A percentile compares a stretch with the other conserved stretches of the same genome.
Conservation (phyloP, 1,284 basidiomycete species). For the Pascua sp. region DNA sequence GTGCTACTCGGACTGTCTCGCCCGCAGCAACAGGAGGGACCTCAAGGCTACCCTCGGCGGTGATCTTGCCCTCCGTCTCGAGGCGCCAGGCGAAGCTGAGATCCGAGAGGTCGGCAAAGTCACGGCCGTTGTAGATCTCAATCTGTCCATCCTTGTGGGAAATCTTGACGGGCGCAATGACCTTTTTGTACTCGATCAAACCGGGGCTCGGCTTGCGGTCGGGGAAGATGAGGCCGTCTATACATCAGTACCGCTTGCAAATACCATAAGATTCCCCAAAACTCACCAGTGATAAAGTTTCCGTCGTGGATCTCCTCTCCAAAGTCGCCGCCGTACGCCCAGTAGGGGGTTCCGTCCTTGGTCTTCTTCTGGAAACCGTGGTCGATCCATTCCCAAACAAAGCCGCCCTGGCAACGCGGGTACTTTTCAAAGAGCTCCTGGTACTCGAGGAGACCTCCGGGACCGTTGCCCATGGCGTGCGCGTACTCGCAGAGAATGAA, state of each 20-base stretch:
- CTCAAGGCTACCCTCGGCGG: slow-evolving; percentile 10
- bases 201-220: slow-evolving; percentile 22
- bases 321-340: slow-evolving; percentile 29
- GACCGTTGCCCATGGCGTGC: slow-evolving; percentile 30
- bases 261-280: neutral
- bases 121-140: slow-evolving; percentile 11
- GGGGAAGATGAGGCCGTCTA: slow-evolving; percentile 27
- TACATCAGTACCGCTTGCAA: neutral
- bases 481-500: slow-evolving; percentile 27
- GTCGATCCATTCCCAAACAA: slow-evolving; percentile 36
- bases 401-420: slow-evolving; percentile 23
- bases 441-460: slow-evolving; percentile 24
- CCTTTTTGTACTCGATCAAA: slow-evolving; percentile 21
- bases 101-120: slow-evolving; percentile 15
- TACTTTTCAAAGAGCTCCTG: slow-evolving; percentile 24
- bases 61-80: slow-evolving; percentile 9
- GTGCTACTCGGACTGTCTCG: neutral
- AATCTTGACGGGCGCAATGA: slow-evolving; percentile 18
- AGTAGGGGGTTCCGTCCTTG: slow-evolving; percentile 15
- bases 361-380: slow-evolving; percentile 18
- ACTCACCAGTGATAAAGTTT: slow-evolving; percentile 19
- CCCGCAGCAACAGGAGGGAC: slow-evolving; percentile 2
- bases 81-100: slow-evolving; percentile 20
- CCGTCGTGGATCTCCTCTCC: slow-evolving; percentile 27
- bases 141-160: neutral